Percentiles rank a stretch among this genome's conserved stretches.
Evolutionary conservation across 108 stramenopile species (phyloP).

Genomic region (Nannochloropsis granulata): DNA sequence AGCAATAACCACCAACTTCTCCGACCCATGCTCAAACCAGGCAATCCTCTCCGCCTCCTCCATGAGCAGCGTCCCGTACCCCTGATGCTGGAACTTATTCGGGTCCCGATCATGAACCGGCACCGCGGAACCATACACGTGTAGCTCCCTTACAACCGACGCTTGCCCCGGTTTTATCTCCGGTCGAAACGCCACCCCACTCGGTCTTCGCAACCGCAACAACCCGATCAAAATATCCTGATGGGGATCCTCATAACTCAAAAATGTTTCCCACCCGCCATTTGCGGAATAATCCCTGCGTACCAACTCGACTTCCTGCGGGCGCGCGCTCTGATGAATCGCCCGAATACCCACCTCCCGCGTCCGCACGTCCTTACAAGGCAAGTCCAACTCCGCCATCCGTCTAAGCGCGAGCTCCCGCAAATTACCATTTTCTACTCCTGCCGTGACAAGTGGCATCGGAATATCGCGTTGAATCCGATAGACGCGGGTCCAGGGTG

Average conservation of each 20-base stretch:
- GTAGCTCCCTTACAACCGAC: constrained; percentile 71
- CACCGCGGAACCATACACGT: constrained; percentile 91
- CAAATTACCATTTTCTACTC: constrained; percentile 85
- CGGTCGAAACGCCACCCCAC: constrained; percentile 48
- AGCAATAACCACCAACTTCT: constrained; percentile 76
- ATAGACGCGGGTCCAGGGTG: constrained; percentile 90
- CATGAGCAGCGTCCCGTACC: constrained; percentile 82
- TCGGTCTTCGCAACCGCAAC: constrained; percentile 47
- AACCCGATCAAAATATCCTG: constrained; percentile 71
- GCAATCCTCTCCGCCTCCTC: constrained; percentile 89
- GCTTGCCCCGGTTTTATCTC: constrained; percentile 50
- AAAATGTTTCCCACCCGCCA: constrained; percentile 87
- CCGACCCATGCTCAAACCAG: constrained; percentile 64
- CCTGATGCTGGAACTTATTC: constrained; percentile 85
- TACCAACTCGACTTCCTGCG: constrained; percentile 79
- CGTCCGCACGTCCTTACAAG: constrained; percentile 78
- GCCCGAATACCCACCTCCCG: constrained; percentile 89
- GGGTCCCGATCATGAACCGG: constrained; percentile 68
- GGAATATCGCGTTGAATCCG: constrained; percentile 91
- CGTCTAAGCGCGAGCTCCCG: constrained; percentile 65
- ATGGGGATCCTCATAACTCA: constrained; percentile 76
- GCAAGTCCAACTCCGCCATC: constrained; percentile 65
- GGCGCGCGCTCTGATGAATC: constrained; percentile 66
- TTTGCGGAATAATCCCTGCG: constrained; percentile 79
- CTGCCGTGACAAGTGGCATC: constrained; percentile 81